Evolutionary conservation across 1,284 basidiomycete genomes (phyloP).

Genomic region (Tylopilus sp.): DNA sequence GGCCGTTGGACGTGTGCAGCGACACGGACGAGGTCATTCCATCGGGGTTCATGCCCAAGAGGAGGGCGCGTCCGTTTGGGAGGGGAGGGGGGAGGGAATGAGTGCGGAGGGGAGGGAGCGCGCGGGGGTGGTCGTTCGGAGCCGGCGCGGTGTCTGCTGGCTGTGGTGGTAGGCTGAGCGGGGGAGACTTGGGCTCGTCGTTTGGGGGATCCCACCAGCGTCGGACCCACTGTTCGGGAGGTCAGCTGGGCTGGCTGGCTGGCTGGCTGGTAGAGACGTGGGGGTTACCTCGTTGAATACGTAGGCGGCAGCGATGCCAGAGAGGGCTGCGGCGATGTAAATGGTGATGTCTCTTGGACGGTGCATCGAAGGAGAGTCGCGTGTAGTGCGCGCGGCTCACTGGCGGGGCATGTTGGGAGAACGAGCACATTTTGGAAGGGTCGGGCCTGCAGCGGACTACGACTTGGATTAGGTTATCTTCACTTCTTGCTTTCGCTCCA

Average conservation of each 20-base stretch:
- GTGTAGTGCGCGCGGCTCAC: neutral
- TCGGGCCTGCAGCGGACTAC: too few species aligned
- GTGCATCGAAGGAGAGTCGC: constrained; percentile 7
- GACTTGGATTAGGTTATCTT: constrained; percentile 24
- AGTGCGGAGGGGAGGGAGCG: constrained; percentile 13
- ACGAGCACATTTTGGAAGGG: too few species aligned
- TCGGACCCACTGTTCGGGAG: neutral
- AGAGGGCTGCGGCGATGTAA: constrained; percentile 14
- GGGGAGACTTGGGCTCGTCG: neutral
- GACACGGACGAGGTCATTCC: neutral
- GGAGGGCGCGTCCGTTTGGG: constrained; percentile 6
- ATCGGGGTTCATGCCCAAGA: constrained; percentile 1
- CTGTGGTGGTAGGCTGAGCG: neutral
- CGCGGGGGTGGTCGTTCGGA: neutral
- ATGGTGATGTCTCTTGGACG: constrained; percentile 12
- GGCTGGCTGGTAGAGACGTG: neutral
- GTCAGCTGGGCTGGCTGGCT: neutral
- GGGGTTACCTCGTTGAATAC: constrained; percentile 14
- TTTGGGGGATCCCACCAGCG: neutral
- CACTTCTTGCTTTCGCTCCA: neutral
- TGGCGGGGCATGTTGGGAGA: neutral
- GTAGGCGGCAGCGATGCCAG: constrained; percentile 23
- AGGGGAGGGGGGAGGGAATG: constrained; percentile 18
- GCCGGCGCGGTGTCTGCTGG: neutral
- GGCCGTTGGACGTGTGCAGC: neutral